These are phyloP conservation scores for Chalciporus piperatoides DNA, from an alignment of 1,284 basidiomycete species.

Conservation along the genomic window DNA sequence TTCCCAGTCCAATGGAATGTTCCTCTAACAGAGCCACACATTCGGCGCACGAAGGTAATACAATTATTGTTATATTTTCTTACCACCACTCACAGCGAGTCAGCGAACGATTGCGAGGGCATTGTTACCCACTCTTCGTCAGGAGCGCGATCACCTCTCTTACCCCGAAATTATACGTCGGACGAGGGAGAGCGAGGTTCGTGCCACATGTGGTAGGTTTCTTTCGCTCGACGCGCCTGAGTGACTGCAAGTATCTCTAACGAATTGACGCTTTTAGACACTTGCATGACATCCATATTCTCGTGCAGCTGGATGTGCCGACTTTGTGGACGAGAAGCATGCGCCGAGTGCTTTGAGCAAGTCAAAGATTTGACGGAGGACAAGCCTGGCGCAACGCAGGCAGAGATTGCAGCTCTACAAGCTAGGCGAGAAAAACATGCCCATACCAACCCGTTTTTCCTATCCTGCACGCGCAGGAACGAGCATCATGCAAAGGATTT, in stretches of 20 bases:
- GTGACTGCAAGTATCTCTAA: conserved; percentile 8
- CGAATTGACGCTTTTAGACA: conserved; percentile 51
- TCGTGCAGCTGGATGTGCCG: conserved; percentile 87
- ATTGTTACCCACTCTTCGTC: conserved; percentile 63
- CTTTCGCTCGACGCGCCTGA: conserved; percentile 3
- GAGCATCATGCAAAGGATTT: conserved; percentile 69
- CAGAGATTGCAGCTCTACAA: conserved; percentile 47
- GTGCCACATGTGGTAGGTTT: conserved; percentile 77
- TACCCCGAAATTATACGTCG: conserved; percentile 62
- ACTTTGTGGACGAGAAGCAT: conserved; percentile 87
- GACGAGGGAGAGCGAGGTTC: conserved; percentile 71
- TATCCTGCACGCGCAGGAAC: conserved; percentile 63
- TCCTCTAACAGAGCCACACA: conserved; percentile 44
- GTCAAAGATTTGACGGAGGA: conserved; percentile 63
- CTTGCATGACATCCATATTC: conserved; percentile 90
- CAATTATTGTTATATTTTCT: conserved; percentile 7
- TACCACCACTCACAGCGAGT: conserved; percentile 9
- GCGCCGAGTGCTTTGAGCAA: conserved; percentile 75
- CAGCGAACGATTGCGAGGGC: conserved; percentile 67
- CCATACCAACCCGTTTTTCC: conserved; percentile 68
- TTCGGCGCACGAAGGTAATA: conserved; percentile 57
- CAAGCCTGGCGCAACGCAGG: conserved; percentile 42
- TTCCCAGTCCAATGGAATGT: conserved; percentile 70
- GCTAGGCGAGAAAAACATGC: conserved; percentile 56
- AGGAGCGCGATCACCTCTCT: conserved; percentile 69